Base-by-base conservation (phyloP, 371 early-diverging fungal genomes). In the Mucor lusitanicus region DNA sequence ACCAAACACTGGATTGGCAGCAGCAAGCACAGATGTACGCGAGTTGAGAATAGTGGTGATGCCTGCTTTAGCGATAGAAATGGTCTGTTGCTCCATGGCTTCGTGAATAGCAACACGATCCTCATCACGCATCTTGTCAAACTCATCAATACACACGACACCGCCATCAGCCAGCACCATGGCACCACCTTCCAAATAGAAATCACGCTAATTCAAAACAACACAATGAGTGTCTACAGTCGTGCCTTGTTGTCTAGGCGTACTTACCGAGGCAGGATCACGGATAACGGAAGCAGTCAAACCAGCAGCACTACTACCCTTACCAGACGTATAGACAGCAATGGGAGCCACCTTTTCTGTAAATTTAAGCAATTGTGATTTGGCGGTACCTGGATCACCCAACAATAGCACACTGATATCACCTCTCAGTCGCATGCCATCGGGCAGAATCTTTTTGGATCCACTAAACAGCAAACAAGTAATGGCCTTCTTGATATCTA, bases 21-120 rank as follows among this genome's bases (percentile, higher is more conserved):
- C 99, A 3, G 99, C 99, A 30, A 99, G 85, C 6, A 99, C 98
- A 30, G 98, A 94, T 0, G 99, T 96, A 66, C 99, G 87, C 6
- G 99, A 96, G 81, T 99, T 99, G 35, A 99, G 86, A 63, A 99
- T 95, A 0, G 99, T 99, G 0, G 99, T 99, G 75, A 99, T 99
- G 68, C 99, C 99, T 23, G 99, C 99, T 83, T 99, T 99, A 59
- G 99, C 99, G 71, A 99, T 99, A 9, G 97, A 97, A 64, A 99
- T 99, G 2, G 99, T 99, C 79, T 99, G 99, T 84, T 99, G 99
- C 85, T 99, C 99, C 99, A 99, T 99, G 21, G 99, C 99, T 87
- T 99, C 99, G 86, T 99, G 99, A 74, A 99, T 99, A 23, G 99
- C 99, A 0, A 99, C 99, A 65, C 99, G 89, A 81, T 99, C 99